A percentile compares a stretch with the other conserved stretches of the same genome.
Conservation (phyloP, 2,329 filamentous ascomycete genomes). For the Ophioceras dolichostomum region DNA sequence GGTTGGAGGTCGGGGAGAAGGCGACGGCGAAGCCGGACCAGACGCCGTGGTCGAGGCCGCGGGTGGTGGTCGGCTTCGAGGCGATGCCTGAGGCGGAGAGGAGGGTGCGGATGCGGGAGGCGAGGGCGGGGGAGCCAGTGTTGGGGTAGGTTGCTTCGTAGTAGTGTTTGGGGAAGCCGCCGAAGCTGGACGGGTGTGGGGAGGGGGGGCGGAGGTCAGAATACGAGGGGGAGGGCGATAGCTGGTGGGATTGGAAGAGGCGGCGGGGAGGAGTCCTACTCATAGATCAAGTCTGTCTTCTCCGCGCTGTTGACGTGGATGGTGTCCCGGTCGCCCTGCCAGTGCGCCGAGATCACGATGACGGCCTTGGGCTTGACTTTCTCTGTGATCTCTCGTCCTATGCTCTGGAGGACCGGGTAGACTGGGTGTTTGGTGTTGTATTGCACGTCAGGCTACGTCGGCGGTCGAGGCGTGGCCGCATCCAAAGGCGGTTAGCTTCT, state of each 20-base stretch:
- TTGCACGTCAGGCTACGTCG: slow-evolving; percentile 33
- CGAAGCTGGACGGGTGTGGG: slow-evolving; percentile 33
- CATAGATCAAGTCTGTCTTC: slow-evolving; percentile 56
- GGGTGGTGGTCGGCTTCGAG: slow-evolving; percentile 42
- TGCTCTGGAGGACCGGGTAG: slow-evolving; percentile 48
- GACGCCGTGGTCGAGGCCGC: slow-evolving; percentile 65
- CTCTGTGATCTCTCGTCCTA: slow-evolving; percentile 58
- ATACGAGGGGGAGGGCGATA: not conserved
- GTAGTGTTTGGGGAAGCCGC: slow-evolving; percentile 58
- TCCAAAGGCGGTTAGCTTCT: too few species aligned
- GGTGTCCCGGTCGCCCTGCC: slow-evolving; percentile 45
- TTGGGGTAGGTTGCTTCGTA: slow-evolving; percentile 57
- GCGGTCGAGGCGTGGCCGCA: slow-evolving; percentile 6
- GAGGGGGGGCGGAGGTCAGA: not conserved
- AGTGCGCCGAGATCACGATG: slow-evolving; percentile 68
- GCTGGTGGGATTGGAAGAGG: too few species aligned
- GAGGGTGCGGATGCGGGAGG: not conserved
- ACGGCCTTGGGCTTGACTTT: slow-evolving; percentile 60
- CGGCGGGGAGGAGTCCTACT: too few species aligned
- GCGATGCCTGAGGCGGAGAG: slow-evolving; percentile 46
- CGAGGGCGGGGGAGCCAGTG: slow-evolving; percentile 19
- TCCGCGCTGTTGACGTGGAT: slow-evolving; percentile 56
- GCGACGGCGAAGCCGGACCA: slow-evolving; percentile 57
- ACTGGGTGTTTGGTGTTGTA: slow-evolving; percentile 52
- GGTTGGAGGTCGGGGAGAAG: slow-evolving; percentile 49